Percentiles rank a stretch among this genome's conserved stretches.
phyloP scores from a whole-genome alignment of 495 filamentous ascomycete genomes.

The Neurospora pannonica region DNA sequence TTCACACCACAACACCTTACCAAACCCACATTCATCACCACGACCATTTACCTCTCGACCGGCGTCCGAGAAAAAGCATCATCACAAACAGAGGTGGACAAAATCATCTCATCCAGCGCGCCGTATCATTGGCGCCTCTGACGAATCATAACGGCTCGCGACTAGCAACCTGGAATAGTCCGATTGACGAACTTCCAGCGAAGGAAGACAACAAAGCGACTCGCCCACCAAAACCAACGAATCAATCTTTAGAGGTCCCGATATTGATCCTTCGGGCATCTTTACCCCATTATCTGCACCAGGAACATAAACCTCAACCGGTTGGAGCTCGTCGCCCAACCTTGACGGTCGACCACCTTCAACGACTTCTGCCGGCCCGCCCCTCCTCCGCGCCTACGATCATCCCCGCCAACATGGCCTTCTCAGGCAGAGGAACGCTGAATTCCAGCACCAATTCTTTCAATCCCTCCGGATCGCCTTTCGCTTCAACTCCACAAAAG shows the following conservation, averaged over 20 bases:
- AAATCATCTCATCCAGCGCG: not conserved
- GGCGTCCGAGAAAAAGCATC: not conserved
- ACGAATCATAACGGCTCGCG: not conserved
- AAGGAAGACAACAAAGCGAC: not conserved
- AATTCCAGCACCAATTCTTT: slow-evolving; percentile 32
- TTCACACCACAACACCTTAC: not conserved
- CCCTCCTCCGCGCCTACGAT: slow-evolving; percentile 55
- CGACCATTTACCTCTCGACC: not conserved
- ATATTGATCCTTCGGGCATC: not conserved
- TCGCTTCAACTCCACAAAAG: slow-evolving; percentile 27
- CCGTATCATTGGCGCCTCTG: not conserved
- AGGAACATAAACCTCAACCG: not conserved
- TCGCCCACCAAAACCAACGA: not conserved
- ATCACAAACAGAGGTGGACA: not conserved
- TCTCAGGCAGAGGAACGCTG: slow-evolving; percentile 43
- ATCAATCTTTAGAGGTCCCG: not conserved
- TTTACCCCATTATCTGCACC: not conserved
- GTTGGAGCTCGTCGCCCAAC: not conserved
- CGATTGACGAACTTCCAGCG: not conserved
- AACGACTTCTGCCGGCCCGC: slow-evolving; percentile 29
- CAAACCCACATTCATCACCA: not conserved
- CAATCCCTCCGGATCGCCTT: slow-evolving; percentile 33
- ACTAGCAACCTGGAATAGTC: not conserved
- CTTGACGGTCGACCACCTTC: not conserved
- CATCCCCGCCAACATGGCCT: slow-evolving; percentile 52